These are phyloP conservation scores for Myxozyma neotropica DNA, from an alignment of 805 yeast species.

Conservation along the genomic window DNA sequence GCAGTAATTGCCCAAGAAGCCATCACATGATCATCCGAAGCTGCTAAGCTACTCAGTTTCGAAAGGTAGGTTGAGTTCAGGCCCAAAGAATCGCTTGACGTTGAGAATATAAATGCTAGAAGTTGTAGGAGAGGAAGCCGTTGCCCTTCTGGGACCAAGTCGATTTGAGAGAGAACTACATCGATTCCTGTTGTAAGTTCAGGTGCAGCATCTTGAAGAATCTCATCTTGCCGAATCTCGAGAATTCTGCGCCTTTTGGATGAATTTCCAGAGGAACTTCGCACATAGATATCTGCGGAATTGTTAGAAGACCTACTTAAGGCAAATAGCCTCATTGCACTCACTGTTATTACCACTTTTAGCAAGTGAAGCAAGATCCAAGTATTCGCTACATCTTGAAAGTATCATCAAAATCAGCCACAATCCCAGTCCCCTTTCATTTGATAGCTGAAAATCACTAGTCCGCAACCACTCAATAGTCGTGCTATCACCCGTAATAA, in stretches of 20 bases:
- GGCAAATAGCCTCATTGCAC: too few relatives aligned
- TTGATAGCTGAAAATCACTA: conserved; percentile 6
- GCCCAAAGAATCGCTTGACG: not conserved
- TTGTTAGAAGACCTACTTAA: too few relatives aligned
- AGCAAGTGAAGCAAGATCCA: not conserved
- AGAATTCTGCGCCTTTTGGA: conserved; percentile 13
- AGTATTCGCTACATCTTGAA: conserved; percentile 4
- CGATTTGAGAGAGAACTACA: not conserved
- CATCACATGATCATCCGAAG: conserved; percentile 6
- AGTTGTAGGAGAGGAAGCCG: conserved; percentile 15
- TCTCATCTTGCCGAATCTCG: not conserved
- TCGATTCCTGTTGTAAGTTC: not conserved
- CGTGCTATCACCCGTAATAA: not conserved
- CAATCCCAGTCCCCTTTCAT: conserved; percentile 7
- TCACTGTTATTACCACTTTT: not conserved
- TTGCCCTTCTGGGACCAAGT: not conserved
- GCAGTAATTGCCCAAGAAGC: conserved; percentile 29
- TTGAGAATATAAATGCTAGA: conserved; percentile 6
- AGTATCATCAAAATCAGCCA: conserved; percentile 26
- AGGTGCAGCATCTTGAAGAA: not conserved
- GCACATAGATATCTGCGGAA: too few relatives aligned
- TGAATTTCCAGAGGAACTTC: too few relatives aligned
- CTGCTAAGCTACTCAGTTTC: not conserved
- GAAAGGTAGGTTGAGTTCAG: not conserved
- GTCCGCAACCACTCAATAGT: conserved; percentile 9